A percentile compares a stretch with the other conserved stretches of the same genome.
Conservation (phyloP, 2,329 filamentous ascomycete species). For the Xylaria multiplex region DNA sequence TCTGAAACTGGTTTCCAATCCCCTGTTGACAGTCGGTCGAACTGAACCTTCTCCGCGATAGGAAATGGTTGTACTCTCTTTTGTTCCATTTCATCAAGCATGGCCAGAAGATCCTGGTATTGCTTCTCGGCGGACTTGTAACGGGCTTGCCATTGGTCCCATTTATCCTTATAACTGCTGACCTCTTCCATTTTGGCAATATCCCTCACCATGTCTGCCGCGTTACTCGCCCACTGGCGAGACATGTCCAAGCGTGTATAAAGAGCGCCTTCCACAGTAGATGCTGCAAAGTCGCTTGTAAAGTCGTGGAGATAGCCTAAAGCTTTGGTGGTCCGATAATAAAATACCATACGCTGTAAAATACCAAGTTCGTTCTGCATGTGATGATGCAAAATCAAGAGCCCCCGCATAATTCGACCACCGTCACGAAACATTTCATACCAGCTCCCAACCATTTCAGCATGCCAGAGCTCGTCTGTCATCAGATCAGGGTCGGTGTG, state of each 20-base stretch:
- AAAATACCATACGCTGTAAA: constrained; percentile 41
- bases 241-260: constrained; percentile 11
- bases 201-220: neutral
- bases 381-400: constrained; percentile 12
- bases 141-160: constrained; percentile 25
- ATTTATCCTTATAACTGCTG: neutral
- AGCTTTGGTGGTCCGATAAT: constrained; percentile 29
- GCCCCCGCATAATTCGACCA: constrained; percentile 33
- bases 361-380: constrained; percentile 34
- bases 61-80: constrained; percentile 17
- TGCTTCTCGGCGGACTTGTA: constrained; percentile 1
- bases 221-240: neutral
- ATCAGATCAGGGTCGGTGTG: neutral
- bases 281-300: too few species aligned
- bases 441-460: neutral
- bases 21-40: constrained; percentile 39
- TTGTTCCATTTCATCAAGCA: constrained; percentile 4
- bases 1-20: constrained; percentile 35
- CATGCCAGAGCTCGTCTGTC: neutral
- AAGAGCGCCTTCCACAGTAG: neutral
- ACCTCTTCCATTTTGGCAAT: neutral
- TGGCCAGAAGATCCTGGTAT: constrained; percentile 28
- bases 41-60: constrained; percentile 29
- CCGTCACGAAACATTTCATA: constrained; percentile 25
- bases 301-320: neutral